Evolutionary conservation across 495 filamentous ascomycete species (phyloP).

Genomic region (Xylona heveae): DNA sequence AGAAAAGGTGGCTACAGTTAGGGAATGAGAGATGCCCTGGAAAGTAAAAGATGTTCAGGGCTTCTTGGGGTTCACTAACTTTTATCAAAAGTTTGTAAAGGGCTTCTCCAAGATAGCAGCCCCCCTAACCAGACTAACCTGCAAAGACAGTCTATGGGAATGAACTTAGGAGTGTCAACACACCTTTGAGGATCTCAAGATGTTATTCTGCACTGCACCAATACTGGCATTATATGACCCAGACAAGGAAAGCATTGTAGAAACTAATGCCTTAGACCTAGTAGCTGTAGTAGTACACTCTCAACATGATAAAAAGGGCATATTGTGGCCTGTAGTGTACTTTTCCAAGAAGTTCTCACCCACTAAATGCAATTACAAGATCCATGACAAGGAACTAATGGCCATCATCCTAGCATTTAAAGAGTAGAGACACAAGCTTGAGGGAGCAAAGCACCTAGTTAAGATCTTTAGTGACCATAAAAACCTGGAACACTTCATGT

Average conservation of each 20-base stretch:
- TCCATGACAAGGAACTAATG: constrained; percentile 18
- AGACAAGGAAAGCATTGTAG: constrained; percentile 6
- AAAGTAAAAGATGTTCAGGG: constrained; percentile 9
- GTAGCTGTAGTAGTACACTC: constrained; percentile 9
- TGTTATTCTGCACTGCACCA: constrained; percentile 18
- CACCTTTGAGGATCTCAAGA: constrained; percentile 25
- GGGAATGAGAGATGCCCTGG: constrained; percentile 8
- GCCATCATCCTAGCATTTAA: constrained; percentile 14
- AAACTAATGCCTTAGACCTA: constrained; percentile 11
- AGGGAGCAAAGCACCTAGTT: constrained; percentile 8
- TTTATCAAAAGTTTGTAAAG: constrained; percentile 15
- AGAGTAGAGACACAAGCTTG: constrained; percentile 13
- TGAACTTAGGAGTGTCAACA: constrained; percentile 22
- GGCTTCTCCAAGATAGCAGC: constrained; percentile 8
- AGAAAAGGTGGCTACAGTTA: constrained; percentile 12
- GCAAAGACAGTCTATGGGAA: constrained; percentile 7
- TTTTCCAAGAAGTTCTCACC: constrained; percentile 11
- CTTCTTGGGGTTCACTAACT: constrained; percentile 18
- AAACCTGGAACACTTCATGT: constrained; percentile 16
- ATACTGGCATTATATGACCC: constrained; percentile 12
- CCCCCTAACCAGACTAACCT: constrained; percentile 5
- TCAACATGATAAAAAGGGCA: constrained; percentile 9
- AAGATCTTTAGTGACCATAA: constrained; percentile 14
- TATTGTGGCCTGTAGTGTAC: constrained; percentile 11
- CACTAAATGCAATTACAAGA: constrained; percentile 13